phyloP scores from a whole-genome alignment of 2,329 filamentous ascomycete species.

The Trichoderma polysporum region DNA sequence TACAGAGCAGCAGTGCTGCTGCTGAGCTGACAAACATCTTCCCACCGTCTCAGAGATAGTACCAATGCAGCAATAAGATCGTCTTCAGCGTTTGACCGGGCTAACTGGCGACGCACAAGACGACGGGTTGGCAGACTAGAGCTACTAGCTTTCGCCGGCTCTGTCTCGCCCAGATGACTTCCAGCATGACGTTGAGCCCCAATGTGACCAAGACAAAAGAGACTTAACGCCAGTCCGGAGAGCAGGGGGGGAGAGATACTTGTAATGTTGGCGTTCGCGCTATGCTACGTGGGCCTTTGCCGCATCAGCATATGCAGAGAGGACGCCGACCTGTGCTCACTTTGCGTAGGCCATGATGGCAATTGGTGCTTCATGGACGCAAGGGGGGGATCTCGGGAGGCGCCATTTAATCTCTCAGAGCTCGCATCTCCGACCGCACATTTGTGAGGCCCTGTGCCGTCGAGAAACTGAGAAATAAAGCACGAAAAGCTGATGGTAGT shows the following conservation, averaged over 20 bases:
- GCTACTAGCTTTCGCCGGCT: constrained; percentile 7
- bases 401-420: constrained; percentile 17
- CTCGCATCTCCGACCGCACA: not conserved
- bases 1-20: not conserved
- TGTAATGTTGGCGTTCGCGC: constrained; percentile 14
- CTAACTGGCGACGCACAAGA: not conserved
- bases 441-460: not conserved
- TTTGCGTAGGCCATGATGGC: constrained; percentile 4
- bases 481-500: not conserved
- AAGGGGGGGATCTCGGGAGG: constrained; percentile 15
- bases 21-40: not conserved
- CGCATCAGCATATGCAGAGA: constrained; percentile 15
- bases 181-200: constrained; percentile 26
- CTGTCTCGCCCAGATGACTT: constrained; percentile 21
- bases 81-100: not conserved
- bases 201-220: constrained; percentile 22
- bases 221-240: constrained; percentile 9
- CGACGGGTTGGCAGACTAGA: not conserved
- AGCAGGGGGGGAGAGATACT: constrained; percentile 20
- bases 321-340: not conserved
- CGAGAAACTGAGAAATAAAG: not conserved
- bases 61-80: constrained; percentile 10
- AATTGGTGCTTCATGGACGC: constrained; percentile 8
- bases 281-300: constrained; percentile 17
- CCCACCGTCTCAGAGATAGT: not conserved